Percentiles rank a stretch among this genome's conserved stretches.
Conservation (phyloP, 345 rosid species). For the Hibiscus syriacus region DNA sequence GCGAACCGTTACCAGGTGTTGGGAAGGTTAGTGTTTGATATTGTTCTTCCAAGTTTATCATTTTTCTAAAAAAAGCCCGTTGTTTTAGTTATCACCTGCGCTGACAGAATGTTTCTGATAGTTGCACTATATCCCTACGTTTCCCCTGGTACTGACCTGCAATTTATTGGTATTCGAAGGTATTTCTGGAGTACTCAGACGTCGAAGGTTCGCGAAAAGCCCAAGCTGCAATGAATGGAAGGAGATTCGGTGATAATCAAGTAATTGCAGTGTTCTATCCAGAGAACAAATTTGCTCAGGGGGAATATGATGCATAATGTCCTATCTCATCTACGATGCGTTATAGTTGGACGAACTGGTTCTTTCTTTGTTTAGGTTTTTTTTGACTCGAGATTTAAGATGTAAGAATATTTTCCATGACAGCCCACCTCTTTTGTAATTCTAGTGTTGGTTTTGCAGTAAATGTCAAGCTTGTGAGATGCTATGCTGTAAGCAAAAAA, state of each 20-base stretch:
- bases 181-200: slow-evolving; percentile 82
- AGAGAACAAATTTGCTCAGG: slow-evolving; percentile 66
- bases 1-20: slow-evolving; percentile 48
- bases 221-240: slow-evolving; percentile 69
- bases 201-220: slow-evolving; percentile 65
- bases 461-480: neutral
- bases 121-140: neutral
- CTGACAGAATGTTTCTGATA: too few species aligned
- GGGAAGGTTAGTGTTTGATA: slow-evolving; percentile 47
- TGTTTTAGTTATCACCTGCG: neutral
- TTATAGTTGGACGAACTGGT: neutral
- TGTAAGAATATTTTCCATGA: neutral
- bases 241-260: slow-evolving; percentile 83
- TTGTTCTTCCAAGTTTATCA: neutral
- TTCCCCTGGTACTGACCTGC: neutral
- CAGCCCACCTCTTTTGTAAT: neutral
- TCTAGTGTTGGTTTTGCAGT: neutral
- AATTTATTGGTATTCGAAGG: slow-evolving; percentile 30
- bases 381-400: neutral
- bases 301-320: slow-evolving; percentile 59
- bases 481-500: too few species aligned
- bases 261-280: slow-evolving; percentile 80
- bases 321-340: neutral
- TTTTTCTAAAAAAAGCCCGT: neutral
- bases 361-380: neutral